Base-by-base conservation (phyloP, 1,139 yeast genomes). In the Eremothecium sinecaudum region DNA sequence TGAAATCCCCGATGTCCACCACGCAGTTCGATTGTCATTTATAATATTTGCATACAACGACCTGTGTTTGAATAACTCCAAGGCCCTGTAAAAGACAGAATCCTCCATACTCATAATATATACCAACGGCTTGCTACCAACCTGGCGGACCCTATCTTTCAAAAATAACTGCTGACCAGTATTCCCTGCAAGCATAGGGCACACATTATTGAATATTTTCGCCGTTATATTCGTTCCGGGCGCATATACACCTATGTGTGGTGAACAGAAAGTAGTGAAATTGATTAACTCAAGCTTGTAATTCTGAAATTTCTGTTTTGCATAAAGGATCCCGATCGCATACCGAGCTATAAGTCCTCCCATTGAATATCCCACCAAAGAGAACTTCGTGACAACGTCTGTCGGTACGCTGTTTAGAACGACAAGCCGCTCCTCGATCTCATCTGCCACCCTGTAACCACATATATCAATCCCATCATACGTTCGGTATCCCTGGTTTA, bases 391-490 rank as follows among this genome's bases (percentile, higher is more conserved):
- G 8, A 77, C 73, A 5, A 13, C 13, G n/a, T 18, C 21, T 6
- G 18, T 12, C 14, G 10, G 10, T 12, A 13, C 8, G 11, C 42
- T 44, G 3, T 44, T 46, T 2, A 36, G 36, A 16, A 41, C 39
- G 4, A 53, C 50, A 3, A 78, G 65, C 45, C 72, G 71, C 2
- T 48, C 54, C 18, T 65, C 53, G 31, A 83, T 75, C 56, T 83
- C 94, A 38, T 70, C 71, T 1, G 81, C 75, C 4, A 81, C 79
- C 24, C 94, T 63, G 37, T 75, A 66, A 1, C 94, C 94, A 52
- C 90, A 82, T 25, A 83, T 75, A 46, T 82, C 94, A 21, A 83
- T 75, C 2, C 94, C 94, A 50, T 83, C 94, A 48, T 82, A 78
- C 2, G 94, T 83, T 47, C 72, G 69, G 53, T 75, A 80, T 13